These are phyloP conservation scores for Collybiopsis confluens DNA, from an alignment of 768 basidiomycete genomes.

Conservation along the genomic window DNA sequence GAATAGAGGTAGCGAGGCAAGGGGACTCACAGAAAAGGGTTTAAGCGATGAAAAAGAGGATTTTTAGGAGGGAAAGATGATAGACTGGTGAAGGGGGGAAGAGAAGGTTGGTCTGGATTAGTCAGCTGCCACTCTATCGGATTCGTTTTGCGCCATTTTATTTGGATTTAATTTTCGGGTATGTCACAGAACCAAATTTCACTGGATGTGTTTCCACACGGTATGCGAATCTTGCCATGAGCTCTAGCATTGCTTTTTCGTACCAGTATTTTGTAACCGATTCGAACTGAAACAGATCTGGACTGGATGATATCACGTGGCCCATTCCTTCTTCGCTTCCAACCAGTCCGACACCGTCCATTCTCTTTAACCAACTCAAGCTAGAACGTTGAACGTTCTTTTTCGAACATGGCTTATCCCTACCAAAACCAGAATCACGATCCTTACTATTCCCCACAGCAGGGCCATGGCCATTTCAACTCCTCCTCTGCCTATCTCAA, in stretches of 20 bases:
- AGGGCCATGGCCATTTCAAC: conserved; percentile 9
- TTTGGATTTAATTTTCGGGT: no score
- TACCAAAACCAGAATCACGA: conserved; percentile 46
- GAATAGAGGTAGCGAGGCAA: neutral
- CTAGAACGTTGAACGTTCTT: conserved; percentile 1
- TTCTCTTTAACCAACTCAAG: neutral
- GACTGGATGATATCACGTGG: no score
- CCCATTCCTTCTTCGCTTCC: no score
- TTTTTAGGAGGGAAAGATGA: conserved; percentile 13
- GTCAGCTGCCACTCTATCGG: no score
- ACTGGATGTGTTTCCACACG: no score
- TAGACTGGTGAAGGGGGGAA: conserved; percentile 21
- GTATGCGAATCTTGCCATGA: no score
- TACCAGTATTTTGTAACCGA: no score
- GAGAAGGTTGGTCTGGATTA: conserved; percentile 14
- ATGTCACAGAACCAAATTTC: no score
- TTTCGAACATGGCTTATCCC: conserved; percentile 47
- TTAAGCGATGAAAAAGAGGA: conserved; percentile 5
- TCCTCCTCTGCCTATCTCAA: neutral
- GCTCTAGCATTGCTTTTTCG: no score
- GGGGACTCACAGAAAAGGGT: conserved; percentile 22
- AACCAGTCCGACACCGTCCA: conserved; percentile 1
- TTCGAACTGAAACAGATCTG: no score
- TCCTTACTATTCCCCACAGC: conserved; percentile 36
- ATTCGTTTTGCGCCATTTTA: no score